Evolutionary conservation across 306 rosid genomes (phyloP).

Genomic region (Prunus armeniaca): DNA sequence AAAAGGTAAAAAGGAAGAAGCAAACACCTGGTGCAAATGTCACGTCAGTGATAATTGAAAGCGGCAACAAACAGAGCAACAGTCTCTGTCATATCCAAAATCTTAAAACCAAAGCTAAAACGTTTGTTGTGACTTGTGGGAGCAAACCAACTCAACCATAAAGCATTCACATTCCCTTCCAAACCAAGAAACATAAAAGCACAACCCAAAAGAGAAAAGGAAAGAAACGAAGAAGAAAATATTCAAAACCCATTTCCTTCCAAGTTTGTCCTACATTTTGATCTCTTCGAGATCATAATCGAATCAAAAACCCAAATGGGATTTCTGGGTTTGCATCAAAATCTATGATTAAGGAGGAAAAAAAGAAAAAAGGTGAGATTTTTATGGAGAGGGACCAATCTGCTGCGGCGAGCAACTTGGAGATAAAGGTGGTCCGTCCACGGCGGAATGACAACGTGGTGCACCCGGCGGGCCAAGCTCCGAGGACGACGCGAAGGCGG

Average conservation of each 20-base stretch:
- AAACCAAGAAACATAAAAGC: neutral
- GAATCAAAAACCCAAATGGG: conserved; percentile 6
- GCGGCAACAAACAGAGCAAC: too few relatives aligned
- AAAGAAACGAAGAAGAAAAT: neutral
- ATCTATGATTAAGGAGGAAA: conserved; percentile 14
- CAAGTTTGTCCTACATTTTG: conserved; percentile 9
- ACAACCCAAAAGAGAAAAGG: neutral
- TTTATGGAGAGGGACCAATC: conserved; percentile 44
- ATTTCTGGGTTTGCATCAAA: conserved; percentile 15
- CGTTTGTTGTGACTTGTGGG: conserved; percentile 4
- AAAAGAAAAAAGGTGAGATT: neutral
- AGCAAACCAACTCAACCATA: neutral
- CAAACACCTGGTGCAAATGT: neutral
- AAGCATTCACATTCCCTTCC: neutral
- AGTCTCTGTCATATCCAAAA: neutral
- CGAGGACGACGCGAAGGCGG: conserved; percentile 9
- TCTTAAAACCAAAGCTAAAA: neutral
- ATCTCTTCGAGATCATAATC: neutral
- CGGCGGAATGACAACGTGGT: conserved; percentile 27
- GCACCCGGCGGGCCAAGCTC: conserved; percentile 21
- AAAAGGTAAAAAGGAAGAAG: neutral
- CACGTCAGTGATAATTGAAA: neutral
- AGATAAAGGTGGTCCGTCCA: conserved; percentile 52
- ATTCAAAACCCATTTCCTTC: neutral
- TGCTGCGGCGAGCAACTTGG: conserved; percentile 24